Evolutionary conservation across 441 rosid genomes (phyloP), one percentile per base, ranked within the genome.

Genomic region (Breynia disticha): DNA sequence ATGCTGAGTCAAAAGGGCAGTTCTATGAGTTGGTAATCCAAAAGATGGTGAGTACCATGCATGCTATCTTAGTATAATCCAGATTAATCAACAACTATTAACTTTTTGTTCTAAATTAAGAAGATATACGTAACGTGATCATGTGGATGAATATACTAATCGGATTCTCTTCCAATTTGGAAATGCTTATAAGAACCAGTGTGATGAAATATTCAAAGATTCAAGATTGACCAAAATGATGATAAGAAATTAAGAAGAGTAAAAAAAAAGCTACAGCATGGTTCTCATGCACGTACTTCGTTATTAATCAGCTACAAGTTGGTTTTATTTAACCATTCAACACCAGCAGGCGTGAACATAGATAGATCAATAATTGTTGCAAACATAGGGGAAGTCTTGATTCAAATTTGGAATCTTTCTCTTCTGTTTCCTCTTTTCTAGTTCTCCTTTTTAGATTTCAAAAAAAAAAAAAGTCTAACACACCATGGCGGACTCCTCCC

Each of bases 1-100:
- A 54, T 65, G 77, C 75, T 70, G 80, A 76, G 62, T 73, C 78
- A 76, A 76, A 76, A 76, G 76, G 46, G 38, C 47, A 17, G 52
- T 46, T 28, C 42, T 46, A 32, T 70, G 68, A 70, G 71, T 42
- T 63, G 62, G 61, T 70, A 47, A 51, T 54, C 37, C 39, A 54
- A 70, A 44, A 60, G 41, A 46, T 1, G 43, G 41, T 24, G 46
- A 0, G 35, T 0, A 28, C 35, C 35, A 28, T 28, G 35, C 35
- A 28, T 28, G 35, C 35, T 28, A 28, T 28, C 35, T 28, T 28
- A 28, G 5, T 28, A 16, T 4, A 37, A 55, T 42, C 19, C 42
- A 21, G 16, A 39, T 19, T 28, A 28, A 28, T 28, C 35, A 28
- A 28, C 14, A 18, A 43, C 10, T 22, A 16, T 6, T 28, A 11